These are phyloP conservation scores for Monosporozyma aquatica DNA, from an alignment of 805 yeast genomes.

Conservation along the genomic window DNA sequence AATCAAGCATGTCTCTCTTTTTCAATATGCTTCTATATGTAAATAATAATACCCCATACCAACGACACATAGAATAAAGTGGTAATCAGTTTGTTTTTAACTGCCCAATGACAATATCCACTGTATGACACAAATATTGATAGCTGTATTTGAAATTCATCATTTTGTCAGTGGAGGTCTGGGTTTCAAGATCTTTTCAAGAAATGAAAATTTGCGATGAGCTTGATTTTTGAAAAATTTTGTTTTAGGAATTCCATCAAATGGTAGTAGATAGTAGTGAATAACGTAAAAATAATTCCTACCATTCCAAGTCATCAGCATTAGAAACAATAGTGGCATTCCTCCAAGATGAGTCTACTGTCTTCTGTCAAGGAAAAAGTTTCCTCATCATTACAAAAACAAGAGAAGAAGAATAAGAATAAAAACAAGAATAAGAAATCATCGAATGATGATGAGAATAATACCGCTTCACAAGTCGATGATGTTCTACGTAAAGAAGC, in stretches of 20 bases:
- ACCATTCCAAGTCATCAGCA: too few species aligned
- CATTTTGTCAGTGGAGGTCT: too few species aligned
- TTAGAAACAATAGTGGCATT: neutral
- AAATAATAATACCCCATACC: too few species aligned
- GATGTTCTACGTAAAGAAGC: constrained; percentile 58
- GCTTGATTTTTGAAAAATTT: neutral
- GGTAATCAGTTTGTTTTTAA: too few species aligned
- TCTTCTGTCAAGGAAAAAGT: constrained; percentile 59
- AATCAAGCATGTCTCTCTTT: too few species aligned
- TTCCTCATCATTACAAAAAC: constrained; percentile 39
- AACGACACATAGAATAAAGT: too few species aligned
- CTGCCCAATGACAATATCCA: too few species aligned
- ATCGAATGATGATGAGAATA: constrained; percentile 9
- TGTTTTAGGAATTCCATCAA: neutral
- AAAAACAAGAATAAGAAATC: constrained; percentile 15
- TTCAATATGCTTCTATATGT: too few species aligned
- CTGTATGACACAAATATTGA: too few species aligned
- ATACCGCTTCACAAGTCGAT: constrained; percentile 11
- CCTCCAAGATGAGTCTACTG: constrained; percentile 7
- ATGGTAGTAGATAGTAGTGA: too few species aligned
- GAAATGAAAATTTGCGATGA: constrained; percentile 1
- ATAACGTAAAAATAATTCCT: too few species aligned
- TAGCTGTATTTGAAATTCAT: too few species aligned
- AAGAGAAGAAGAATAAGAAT: constrained; percentile 18
- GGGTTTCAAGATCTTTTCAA: neutral